A percentile compares a stretch with the other conserved stretches of the same genome.
These are phyloP conservation scores for Zygosaccharomyces bailii DNA, from an alignment of 805 yeast genomes.

Conservation along the genomic window DNA sequence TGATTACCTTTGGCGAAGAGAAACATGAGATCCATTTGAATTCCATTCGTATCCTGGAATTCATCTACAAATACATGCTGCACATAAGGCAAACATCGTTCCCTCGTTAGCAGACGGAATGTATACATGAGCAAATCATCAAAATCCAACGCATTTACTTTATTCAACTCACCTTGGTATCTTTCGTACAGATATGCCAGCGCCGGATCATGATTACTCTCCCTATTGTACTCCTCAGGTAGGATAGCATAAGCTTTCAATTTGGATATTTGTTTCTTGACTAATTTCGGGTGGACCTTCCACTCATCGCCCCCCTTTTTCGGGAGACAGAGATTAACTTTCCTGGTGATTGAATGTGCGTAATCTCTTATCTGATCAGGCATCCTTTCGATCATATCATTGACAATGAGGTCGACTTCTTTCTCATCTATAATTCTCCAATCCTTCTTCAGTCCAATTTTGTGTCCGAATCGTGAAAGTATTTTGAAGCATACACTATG, in stretches of 20 bases:
- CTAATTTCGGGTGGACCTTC: conserved; percentile 42
- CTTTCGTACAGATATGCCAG: conserved; percentile 43
- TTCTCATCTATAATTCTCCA: conserved; percentile 60
- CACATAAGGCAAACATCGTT: conserved; percentile 45
- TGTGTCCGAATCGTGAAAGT: conserved; percentile 51
- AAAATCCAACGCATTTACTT: conserved; percentile 59
- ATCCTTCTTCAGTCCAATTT: conserved; percentile 44
- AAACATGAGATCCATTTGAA: conserved; percentile 69
- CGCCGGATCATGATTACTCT: conserved; percentile 31
- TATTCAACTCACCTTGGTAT: conserved; percentile 50
- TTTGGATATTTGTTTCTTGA: conserved; percentile 48
- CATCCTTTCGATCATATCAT: conserved; percentile 37
- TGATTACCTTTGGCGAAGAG: conserved; percentile 44
- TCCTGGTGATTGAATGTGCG: conserved; percentile 28
- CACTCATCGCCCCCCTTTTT: conserved; percentile 30
- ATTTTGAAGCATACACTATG: conserved; percentile 75
- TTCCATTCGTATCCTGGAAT: conserved; percentile 83
- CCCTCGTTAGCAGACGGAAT: conserved; percentile 43
- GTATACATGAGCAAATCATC: conserved; percentile 73
- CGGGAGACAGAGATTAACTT: conserved; percentile 30
- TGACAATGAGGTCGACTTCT: conserved; percentile 43
- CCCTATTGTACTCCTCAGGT: conserved; percentile 40
- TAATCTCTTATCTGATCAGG: conserved; percentile 36
- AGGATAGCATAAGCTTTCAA: conserved; percentile 52
- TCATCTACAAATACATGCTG: conserved; percentile 86